Base-by-base conservation (phyloP, 1,284 basidiomycete genomes). In the Pisolithus thermaeus region DNA sequence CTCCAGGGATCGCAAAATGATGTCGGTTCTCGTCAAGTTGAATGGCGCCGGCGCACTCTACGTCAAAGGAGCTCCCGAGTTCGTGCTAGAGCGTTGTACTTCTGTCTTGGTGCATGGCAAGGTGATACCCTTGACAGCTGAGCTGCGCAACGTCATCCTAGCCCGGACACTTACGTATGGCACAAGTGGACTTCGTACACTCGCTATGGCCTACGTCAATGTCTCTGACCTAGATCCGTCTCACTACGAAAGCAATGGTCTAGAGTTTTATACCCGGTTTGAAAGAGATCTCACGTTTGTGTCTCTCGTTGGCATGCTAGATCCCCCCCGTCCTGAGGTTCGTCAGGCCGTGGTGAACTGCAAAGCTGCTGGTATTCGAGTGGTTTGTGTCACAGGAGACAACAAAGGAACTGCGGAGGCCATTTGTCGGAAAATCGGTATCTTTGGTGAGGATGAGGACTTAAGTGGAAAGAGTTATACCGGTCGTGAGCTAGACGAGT, bases 341-440 rank as follows among this genome's bases (percentile, higher is more conserved):
- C 80, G 80, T 42, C 76, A 71, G 37, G 96, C 97, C 14, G 86
- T 99, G 39, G 88, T 86, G 38, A 92, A 92, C 65, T 98, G 95
- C 73, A 84, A 79, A 59, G 85, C 87, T 25, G 97, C 97, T 3
- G 97, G 97, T 23, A 97, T 99, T 61, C 83, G 94, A 41, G 93
- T 97, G 40, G 87, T 99, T 58, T 95, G 97, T 61, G 97, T 99
- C 67, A 99, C 97, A 1, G 97, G 97, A 38, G 97, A 99, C 73
- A 97, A 97, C 76, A 96, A 97, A 76, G 87, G 87, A 59, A 99
- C 97, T 22, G 97, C 96, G 47, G 95, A 97, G 76, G 92, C 94
- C 22, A 97, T 99, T 65, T 97, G 94, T 69, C 79, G 92, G 52
- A 86, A 94, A 67, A 96, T 99, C 68, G 96, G 97, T 18, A 90